Percentiles rank a stretch among this genome's conserved stretches.
Evolutionary conservation across 768 basidiomycete genomes (phyloP).

Genomic region (Amylocystis lapponica): DNA sequence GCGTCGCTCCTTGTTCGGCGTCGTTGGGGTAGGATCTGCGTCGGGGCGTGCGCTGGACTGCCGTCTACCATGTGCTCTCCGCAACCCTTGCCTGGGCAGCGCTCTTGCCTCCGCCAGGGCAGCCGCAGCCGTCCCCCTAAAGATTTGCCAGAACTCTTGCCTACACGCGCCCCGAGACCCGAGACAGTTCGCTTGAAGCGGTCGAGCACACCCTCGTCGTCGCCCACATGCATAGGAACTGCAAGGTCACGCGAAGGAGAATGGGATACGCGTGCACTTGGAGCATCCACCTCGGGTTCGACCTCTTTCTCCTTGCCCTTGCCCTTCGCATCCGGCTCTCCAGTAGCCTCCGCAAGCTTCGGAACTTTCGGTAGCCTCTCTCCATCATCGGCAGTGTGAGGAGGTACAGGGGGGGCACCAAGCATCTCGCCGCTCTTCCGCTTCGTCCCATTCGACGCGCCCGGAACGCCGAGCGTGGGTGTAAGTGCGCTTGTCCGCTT

Average conservation of each 20-base stretch:
- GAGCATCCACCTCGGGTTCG: neutral
- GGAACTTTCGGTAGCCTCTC: conserved; percentile 43
- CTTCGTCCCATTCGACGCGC: conserved; percentile 39
- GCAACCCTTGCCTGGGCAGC: conserved; percentile 67
- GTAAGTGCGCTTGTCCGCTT: conserved; percentile 9
- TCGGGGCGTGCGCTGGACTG: neutral
- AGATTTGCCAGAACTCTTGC: conserved; percentile 58
- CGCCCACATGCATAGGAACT: neutral
- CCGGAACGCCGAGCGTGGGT: conserved; percentile 8
- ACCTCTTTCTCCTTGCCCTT: conserved; percentile 4
- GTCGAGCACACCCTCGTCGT: conserved; percentile 51
- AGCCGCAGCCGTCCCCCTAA: conserved; percentile 48
- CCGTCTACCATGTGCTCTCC: conserved; percentile 47
- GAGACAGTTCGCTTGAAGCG: conserved; percentile 69
- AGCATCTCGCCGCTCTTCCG: conserved; percentile 53
- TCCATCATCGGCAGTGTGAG: conserved; percentile 26
- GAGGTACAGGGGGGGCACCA: conserved; percentile 3
- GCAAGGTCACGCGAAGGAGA: neutral
- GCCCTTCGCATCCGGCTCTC: conserved; percentile 5
- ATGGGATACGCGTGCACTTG: neutral
- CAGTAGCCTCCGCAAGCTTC: conserved; percentile 29
- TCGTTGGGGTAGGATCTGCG: conserved; percentile 5
- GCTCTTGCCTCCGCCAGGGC: conserved; percentile 63
- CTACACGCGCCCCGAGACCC: conserved; percentile 51
- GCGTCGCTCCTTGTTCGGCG: conserved; percentile 29